Conservation (phyloP, 2,329 filamentous ascomycete species). For the Chalaropsis thielavioides region DNA sequence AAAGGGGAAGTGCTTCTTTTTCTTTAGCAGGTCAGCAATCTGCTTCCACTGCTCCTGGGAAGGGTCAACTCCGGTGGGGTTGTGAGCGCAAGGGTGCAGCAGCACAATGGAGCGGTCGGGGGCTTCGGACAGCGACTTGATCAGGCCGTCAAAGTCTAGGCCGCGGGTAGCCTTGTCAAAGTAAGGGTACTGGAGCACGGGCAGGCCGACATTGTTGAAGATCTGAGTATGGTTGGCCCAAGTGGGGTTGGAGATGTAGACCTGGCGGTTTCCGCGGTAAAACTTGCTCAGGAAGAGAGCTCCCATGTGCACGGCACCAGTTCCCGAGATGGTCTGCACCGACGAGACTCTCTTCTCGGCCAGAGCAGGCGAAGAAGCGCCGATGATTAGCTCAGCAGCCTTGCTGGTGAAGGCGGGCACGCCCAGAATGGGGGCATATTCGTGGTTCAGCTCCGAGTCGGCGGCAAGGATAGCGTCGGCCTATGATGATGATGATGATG, state of each 20-base stretch:
- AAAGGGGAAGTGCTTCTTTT: slow-evolving; percentile 85
- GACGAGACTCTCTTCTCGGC: slow-evolving; percentile 67
- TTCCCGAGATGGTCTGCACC: slow-evolving; percentile 92
- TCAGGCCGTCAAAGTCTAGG: slow-evolving; percentile 85
- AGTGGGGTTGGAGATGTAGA: slow-evolving; percentile 89
- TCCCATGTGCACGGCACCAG: slow-evolving; percentile 84
- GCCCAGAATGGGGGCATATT: slow-evolving; percentile 94
- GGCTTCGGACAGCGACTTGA: slow-evolving; percentile 52
- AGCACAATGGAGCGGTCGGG: slow-evolving; percentile 73
- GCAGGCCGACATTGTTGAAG: slow-evolving; percentile 76
- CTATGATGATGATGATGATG: slow-evolving; percentile 33
- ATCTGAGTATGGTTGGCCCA: slow-evolving; percentile 99
- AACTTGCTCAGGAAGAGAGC: slow-evolving; percentile 86
- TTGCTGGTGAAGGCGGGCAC: slow-evolving; percentile 73
- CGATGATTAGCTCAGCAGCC: slow-evolving; percentile 80
- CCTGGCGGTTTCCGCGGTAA: slow-evolving; percentile 57
- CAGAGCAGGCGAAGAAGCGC: slow-evolving; percentile 64
- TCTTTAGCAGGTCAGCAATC: slow-evolving; percentile 61
- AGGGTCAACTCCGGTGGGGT: slow-evolving; percentile 93
- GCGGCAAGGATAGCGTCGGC: slow-evolving; percentile 79
- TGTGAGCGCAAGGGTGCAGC: slow-evolving; percentile 91
- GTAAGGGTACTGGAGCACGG: slow-evolving; percentile 78
- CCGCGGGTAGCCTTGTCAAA: slow-evolving; percentile 80
- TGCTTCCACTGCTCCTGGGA: slow-evolving; percentile 89
- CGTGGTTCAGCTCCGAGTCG: slow-evolving; percentile 87